These are phyloP conservation scores for Cryptosporidium ubiquitum DNA, from an alignment of 169 alveolate genomes.

Conservation along the genomic window DNA sequence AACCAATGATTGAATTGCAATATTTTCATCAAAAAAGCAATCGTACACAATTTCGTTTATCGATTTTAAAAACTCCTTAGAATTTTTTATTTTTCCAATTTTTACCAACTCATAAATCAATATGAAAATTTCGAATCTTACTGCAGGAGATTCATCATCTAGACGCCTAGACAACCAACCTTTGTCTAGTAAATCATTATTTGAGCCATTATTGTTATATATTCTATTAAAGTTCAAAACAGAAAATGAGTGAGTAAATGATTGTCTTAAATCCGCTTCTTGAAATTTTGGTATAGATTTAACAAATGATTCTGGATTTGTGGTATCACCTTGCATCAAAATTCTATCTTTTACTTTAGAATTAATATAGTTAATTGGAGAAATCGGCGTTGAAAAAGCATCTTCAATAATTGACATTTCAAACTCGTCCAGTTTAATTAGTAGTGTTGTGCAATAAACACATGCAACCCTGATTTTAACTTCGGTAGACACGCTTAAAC, in stretches of 20 bases:
- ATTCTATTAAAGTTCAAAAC: not conserved
- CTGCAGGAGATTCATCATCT: conserved; percentile 71
- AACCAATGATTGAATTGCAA: conserved; percentile 60
- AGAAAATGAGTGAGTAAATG: conserved; percentile 23
- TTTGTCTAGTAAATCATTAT: conserved; percentile 18
- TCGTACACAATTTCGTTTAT: conserved; percentile 37
- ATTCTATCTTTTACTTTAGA: not conserved
- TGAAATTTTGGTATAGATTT: not conserved
- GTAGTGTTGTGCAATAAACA: not conserved
- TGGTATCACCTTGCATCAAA: conserved; percentile 20
- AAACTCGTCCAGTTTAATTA: not conserved
- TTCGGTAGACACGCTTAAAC: conserved; percentile 12
- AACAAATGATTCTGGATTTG: not conserved
- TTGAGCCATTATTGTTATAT: not conserved
- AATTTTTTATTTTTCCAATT: not conserved
- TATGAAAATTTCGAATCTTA: conserved; percentile 53
- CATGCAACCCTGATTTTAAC: conserved; percentile 34
- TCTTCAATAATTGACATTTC: conserved; percentile 16
- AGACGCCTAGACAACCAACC: conserved; percentile 57
- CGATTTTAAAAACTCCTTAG: not conserved
- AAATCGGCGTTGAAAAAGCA: conserved; percentile 50
- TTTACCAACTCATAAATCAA: conserved; percentile 14
- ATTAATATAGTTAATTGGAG: conserved; percentile 1
- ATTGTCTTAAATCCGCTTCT: not conserved
- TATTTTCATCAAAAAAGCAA: conserved; percentile 50